A percentile compares a stretch with the other conserved stretches of the same genome.
phyloP scores from a whole-genome alignment of 1,284 basidiomycete genomes.

The Puccinia polysora region DNA sequence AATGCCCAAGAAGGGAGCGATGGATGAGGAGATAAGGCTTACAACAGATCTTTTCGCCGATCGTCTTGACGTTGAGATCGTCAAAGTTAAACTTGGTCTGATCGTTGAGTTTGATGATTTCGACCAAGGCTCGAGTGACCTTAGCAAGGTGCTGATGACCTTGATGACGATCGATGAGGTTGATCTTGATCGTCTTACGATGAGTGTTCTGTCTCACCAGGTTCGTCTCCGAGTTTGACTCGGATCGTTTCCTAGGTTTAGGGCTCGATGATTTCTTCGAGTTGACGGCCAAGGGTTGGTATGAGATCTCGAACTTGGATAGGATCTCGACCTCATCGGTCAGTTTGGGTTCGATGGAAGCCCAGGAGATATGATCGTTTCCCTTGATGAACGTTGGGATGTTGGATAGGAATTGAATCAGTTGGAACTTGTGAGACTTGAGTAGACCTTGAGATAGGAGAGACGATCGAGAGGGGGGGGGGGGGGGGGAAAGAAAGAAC shows the following conservation, averaged over 20 bases:
- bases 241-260: constrained; percentile 1
- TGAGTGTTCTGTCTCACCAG: too few species aligned
- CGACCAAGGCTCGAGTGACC: constrained; percentile 17
- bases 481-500: background rate
- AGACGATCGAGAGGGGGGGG: background rate
- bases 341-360: constrained; percentile 14
- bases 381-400: constrained; percentile 4
- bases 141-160: constrained; percentile 32
- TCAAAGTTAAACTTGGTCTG: background rate
- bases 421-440: constrained; percentile 10
- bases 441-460: background rate
- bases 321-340: constrained; percentile 10
- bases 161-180: constrained; percentile 22
- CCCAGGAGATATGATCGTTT: background rate
- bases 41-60: constrained; percentile 36
- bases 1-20: background rate
- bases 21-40: background rate
- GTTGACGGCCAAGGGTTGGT: background rate
- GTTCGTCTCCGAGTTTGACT: too few species aligned
- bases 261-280: background rate
- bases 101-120: background rate
- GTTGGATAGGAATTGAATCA: background rate
- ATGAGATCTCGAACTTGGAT: constrained; percentile 16
- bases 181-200: constrained; percentile 1
- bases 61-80: constrained; percentile 15